Evolutionary conservation across 495 filamentous ascomycete genomes (phyloP).

Genomic region (Podospora anserina): DNA sequence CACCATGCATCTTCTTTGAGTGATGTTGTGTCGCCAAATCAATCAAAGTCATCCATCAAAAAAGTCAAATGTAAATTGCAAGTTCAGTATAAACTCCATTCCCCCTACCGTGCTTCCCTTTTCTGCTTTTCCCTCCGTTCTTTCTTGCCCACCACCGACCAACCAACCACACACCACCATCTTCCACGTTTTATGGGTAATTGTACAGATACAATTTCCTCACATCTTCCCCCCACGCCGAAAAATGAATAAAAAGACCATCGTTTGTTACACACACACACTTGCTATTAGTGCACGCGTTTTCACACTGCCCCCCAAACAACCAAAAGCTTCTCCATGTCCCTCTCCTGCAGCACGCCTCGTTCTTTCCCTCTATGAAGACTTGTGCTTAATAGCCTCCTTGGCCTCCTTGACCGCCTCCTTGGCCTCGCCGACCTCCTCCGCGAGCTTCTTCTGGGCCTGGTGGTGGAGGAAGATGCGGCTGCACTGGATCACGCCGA

Average conservation of each 20-base stretch:
- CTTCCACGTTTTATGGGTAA: neutral
- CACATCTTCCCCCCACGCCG: neutral
- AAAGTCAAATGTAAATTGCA: neutral
- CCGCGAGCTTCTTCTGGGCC: conserved; percentile 52
- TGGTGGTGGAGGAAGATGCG: conserved; percentile 69
- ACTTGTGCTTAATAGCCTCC: neutral
- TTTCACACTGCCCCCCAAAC: neutral
- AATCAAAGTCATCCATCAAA: neutral
- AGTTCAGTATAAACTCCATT: neutral
- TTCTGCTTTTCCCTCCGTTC: neutral
- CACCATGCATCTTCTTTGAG: neutral
- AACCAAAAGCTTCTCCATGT: neutral
- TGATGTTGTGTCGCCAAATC: neutral
- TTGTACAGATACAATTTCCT: neutral
- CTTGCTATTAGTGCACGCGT: neutral
- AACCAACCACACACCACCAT: neutral
- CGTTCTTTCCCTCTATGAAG: neutral
- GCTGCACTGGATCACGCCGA: conserved; percentile 75
- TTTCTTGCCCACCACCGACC: neutral
- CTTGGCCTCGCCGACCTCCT: conserved; percentile 48
- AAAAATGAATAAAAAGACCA: neutral
- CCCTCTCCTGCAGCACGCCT: neutral
- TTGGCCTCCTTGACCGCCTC: conserved; percentile 31
- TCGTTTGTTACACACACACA: neutral
- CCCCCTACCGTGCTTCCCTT: neutral